Evolutionary conservation across 805 yeast genomes (phyloP), one percentile per base, ranked within the genome.

Genomic region (Candida easanensis): DNA sequence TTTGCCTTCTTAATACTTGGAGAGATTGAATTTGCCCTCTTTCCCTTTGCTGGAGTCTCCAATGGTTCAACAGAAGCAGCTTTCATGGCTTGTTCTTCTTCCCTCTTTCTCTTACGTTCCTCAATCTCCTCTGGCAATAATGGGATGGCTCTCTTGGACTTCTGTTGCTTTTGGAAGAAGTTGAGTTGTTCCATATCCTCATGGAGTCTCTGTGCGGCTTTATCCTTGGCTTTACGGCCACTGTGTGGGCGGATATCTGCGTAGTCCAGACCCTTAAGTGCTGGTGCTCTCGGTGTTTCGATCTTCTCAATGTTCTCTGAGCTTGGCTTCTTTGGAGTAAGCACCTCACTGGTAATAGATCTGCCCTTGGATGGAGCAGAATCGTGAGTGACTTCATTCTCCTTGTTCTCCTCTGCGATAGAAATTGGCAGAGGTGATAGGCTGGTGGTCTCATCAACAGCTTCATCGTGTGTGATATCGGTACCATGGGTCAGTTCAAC

Each of bases 141-240:
- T 36, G 63, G 69, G 35, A 55, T 61, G 39, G n/a, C n/a, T n/a
- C 53, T 60, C 49, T 66, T 30, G 15, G 42, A 26, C 18, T 70
- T 67, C 21, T 73, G 70, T 52, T 77, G 79, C 49, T 77, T 71
- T 47, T 81, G 82, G 55, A 76, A 86, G 39, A 69, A 71, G 54
- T 83, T 84, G 49, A 86, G 70, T 36, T 82, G 82, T 45, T 76
- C 76, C 73, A 87, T 84, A 58, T 82, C 79, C 10, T 74, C 73
- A 53, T 83, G 91, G 14, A 87, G 65, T 56, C 79, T 81, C 44
- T 66, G 65, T 1, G 80, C 81, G 0, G 95, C 95, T 53, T 73
- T 77, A 31, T 73, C 71, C 36, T 82, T 81, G 1, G 95, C 95
- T 32, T 76, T 74, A 39, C 86, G 61, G 2, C 73, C 58, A 49